A percentile compares a stretch with the other conserved stretches of the same genome.
These are phyloP conservation scores for Trypanosomatidae sp. DNA, from an alignment of 208 protist genomes.

Conservation along the genomic window DNA sequence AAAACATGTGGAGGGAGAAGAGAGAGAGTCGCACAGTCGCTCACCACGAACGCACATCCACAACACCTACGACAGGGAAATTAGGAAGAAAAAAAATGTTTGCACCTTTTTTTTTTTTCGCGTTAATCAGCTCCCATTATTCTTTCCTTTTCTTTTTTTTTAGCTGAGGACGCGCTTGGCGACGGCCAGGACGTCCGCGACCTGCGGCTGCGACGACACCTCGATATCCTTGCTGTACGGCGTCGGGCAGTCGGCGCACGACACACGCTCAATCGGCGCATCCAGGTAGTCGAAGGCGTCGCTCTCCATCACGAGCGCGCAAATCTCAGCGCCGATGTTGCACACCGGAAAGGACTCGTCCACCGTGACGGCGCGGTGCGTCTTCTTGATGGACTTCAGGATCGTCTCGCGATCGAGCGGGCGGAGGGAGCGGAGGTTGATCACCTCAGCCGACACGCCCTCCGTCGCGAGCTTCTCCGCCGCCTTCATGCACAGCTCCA, in stretches of 20 bases:
- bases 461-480: slow-evolving; percentile 92
- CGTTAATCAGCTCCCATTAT: too few species aligned
- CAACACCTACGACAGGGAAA: too few species aligned
- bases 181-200: slow-evolving; percentile 71
- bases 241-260: slow-evolving; percentile 98
- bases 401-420: slow-evolving; percentile 96
- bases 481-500: slow-evolving; percentile 91
- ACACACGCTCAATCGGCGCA: slow-evolving; percentile 94
- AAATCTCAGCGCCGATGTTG: slow-evolving; percentile 96
- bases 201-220: slow-evolving; percentile 83
- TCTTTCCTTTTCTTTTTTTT: too few species aligned
- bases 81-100: too few species aligned
- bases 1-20: too few species aligned
- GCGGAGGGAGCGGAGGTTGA: slow-evolving; percentile 97
- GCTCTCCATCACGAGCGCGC: slow-evolving; percentile 94
- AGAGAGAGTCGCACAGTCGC: too few species aligned
- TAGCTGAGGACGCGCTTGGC: slow-evolving; percentile 78
- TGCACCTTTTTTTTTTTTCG: too few species aligned
- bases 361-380: slow-evolving; percentile 93
- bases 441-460: slow-evolving; percentile 96
- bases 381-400: slow-evolving; percentile 97
- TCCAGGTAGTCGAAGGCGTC: slow-evolving; percentile 98
- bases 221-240: slow-evolving; percentile 98
- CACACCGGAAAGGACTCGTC: slow-evolving; percentile 96
- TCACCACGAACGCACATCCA: too few species aligned